These are phyloP conservation scores for Phaffia australis DNA, from an alignment of 768 basidiomycete genomes.

Conservation along the genomic window DNA sequence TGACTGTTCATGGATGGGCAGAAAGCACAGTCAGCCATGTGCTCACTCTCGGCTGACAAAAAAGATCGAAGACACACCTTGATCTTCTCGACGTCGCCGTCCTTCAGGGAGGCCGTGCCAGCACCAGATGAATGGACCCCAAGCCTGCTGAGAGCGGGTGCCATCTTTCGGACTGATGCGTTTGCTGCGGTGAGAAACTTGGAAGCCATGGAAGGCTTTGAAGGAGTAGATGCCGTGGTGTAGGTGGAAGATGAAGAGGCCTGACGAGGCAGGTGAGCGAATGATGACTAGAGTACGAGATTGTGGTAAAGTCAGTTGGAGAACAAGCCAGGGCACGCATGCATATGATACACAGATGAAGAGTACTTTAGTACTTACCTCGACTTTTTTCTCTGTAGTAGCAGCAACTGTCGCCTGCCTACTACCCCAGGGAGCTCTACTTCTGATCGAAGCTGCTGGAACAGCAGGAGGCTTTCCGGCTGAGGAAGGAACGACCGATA, in stretches of 20 bases:
- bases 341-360: neutral
- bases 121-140: slow-evolving; percentile 1
- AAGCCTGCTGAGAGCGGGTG: slow-evolving; percentile 8
- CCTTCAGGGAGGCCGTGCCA: neutral
- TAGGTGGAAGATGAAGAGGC: neutral
- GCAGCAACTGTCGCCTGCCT: too few species aligned
- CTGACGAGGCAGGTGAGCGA: neutral
- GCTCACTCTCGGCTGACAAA: slow-evolving; percentile 2
- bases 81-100: slow-evolving; percentile 18
- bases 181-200: slow-evolving; percentile 22
- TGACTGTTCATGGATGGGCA: slow-evolving; percentile 28
- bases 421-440: too few species aligned
- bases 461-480: too few species aligned
- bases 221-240: neutral
- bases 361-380: slow-evolving; percentile 6
- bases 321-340: too few species aligned
- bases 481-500: too few species aligned
- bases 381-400: neutral
- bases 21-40: neutral
- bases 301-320: neutral
- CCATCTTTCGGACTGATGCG: slow-evolving; percentile 20
- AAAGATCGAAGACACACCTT: slow-evolving; percentile 6
- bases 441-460: too few species aligned
- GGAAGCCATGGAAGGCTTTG: slow-evolving; percentile 13
- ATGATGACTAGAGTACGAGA: neutral